A percentile compares a stretch with the other conserved stretches of the same genome.
Conservation (phyloP, 176 grass and related monocot species). For the Rhynchospora breviuscula region DNA sequence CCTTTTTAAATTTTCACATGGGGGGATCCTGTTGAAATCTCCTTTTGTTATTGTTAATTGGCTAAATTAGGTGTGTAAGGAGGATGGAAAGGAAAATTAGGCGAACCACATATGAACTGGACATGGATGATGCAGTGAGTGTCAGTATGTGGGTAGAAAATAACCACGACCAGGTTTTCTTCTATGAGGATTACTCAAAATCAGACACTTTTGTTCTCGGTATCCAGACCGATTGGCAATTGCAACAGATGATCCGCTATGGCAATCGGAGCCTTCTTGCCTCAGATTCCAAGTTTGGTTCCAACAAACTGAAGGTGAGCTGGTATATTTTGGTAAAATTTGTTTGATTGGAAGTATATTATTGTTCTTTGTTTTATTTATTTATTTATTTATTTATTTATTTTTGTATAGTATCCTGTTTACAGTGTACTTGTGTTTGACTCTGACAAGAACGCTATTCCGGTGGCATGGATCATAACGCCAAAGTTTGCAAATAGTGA, state of each 20-base stretch:
- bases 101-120: slow-evolving; percentile 61
- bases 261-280: slow-evolving; percentile 68
- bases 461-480: slow-evolving; percentile 77
- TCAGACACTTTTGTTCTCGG: slow-evolving; percentile 69
- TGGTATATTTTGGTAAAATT: slow-evolving; percentile 6
- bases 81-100: slow-evolving; percentile 94
- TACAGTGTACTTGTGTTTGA: slow-evolving; percentile 91
- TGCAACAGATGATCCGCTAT: slow-evolving; percentile 91
- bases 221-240: slow-evolving; percentile 95
- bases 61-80: slow-evolving; percentile 43
- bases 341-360: background rate
- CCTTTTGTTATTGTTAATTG: background rate
- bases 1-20: background rate
- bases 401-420: slow-evolving; percentile 81
- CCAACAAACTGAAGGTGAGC: slow-evolving; percentile 86
- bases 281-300: slow-evolving; percentile 91
- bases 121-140: slow-evolving; percentile 66
- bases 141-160: slow-evolving; percentile 72
- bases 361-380: background rate
- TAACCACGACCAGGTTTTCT: slow-evolving; percentile 74
- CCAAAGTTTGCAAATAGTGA: slow-evolving; percentile 60
- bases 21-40: background rate
- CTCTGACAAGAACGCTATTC: slow-evolving; percentile 75
- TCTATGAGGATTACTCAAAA: slow-evolving; percentile 78
- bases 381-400: slow-evolving; percentile 28